Base-by-base conservation (phyloP, 352 stramenopile genomes). In the Phytophthora ohioensis region DNA sequence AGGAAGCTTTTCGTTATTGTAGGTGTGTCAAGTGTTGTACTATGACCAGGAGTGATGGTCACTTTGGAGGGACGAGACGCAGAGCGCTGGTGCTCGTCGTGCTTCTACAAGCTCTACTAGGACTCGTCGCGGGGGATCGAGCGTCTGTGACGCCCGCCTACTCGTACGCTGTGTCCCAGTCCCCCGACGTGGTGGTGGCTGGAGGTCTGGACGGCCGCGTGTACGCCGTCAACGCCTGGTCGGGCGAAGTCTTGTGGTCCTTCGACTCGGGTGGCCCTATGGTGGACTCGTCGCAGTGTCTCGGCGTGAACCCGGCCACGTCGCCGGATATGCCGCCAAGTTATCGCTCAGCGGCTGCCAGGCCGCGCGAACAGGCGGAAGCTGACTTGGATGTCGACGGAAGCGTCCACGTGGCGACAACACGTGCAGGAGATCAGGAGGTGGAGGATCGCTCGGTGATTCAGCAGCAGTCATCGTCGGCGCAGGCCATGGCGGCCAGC, bases 261-360 rank as follows among this genome's bases (percentile, higher is more conserved):
- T 93, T 95, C 48, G 86, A 95, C 73, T 93, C 88, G 30, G 88
- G 88, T 46, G 86, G 88, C 66, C 82, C 88, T 31, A 93, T 95
- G 82, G 85, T 95, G 66, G 78, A 90, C 68, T 87, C 81, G 54
- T 85, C 85, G 32, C 71, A 69, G 52, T 91, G 85, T 68, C 15
- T 69, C 46, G 34, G 42, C 1, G 51, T 64, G 10, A 52, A 57
- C 51, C 49, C 51, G 13, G 69, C 49, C 41, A 62, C 49, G n/a
- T 2, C 48, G 9, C 30, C 49, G 27, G 49, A 69, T 7, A 61
- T 69, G 59, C 57, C 68, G 8, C 47, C 60, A 3, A 58, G 27
- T 9, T 70, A 73, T 17, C 59, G 61, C 35, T 64, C 72, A 11
- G n/a, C 57, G 0, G 27, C 58, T 35, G 57, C 47, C 1, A 57